Percentiles rank a stretch among this genome's conserved stretches.
phyloP scores from a whole-genome alignment of 2,329 filamentous ascomycete species.

The Diaporthe citrichinensis region DNA sequence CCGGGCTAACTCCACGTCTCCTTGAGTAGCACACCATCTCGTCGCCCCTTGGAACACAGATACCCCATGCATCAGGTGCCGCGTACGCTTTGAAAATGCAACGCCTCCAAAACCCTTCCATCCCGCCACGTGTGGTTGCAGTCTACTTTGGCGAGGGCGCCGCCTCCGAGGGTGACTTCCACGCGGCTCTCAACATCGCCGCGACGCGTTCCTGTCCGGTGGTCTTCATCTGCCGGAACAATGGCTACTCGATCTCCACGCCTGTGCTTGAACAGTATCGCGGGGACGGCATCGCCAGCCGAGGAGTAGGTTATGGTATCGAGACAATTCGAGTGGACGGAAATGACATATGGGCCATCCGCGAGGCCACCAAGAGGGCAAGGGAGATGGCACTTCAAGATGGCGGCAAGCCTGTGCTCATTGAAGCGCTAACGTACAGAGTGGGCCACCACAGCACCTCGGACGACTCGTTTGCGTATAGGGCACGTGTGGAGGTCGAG shows the following conservation, averaged over 20 bases:
- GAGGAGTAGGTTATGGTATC: slow-evolving; percentile 86
- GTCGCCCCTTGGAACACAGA: slow-evolving; percentile 82
- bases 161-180: slow-evolving; percentile 86
- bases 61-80: slow-evolving; percentile 83
- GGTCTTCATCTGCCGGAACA: slow-evolving; percentile 86
- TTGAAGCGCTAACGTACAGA: slow-evolving; percentile 98
- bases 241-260: slow-evolving; percentile 85
- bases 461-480: slow-evolving; percentile 97
- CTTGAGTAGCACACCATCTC: slow-evolving; percentile 77
- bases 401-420: slow-evolving; percentile 85
- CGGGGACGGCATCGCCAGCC: slow-evolving; percentile 84
- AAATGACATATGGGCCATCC: slow-evolving; percentile 85
- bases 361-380: slow-evolving; percentile 78
- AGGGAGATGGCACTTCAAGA: slow-evolving; percentile 83
- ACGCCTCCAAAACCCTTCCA: slow-evolving; percentile 73
- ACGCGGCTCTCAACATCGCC: slow-evolving; percentile 85
- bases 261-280: slow-evolving; percentile 86
- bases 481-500: slow-evolving; percentile 91
- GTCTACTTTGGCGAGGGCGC: slow-evolving; percentile 89
- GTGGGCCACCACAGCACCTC: slow-evolving; percentile 96
- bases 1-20: not conserved
- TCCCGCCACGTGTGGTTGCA: slow-evolving; percentile 73
- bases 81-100: slow-evolving; percentile 85
- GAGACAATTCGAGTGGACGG: slow-evolving; percentile 86
- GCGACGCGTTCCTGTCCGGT: slow-evolving; percentile 82